Percentiles rank a stretch among this genome's conserved stretches.
These are phyloP conservation scores for Epicoccum sorghinum DNA, from an alignment of 2,329 filamentous ascomycete species.

Conservation along the genomic window DNA sequence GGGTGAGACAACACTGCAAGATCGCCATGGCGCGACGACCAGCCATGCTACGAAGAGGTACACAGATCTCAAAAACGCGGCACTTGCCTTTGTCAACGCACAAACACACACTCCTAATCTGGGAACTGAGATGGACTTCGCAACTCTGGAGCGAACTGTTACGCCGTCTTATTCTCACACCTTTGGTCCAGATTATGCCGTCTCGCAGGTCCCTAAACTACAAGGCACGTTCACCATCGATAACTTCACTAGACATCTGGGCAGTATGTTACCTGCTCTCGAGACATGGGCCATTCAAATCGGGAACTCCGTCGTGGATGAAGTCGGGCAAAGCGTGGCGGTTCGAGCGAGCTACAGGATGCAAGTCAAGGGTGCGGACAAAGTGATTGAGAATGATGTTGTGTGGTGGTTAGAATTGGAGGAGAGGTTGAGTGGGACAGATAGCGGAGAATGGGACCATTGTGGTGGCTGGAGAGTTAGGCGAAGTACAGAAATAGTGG, in stretches of 20 bases:
- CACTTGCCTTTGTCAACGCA: conserved; percentile 1
- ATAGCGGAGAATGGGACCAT: background rate
- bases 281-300: conserved; percentile 30
- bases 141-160: background rate
- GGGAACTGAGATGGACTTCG: background rate
- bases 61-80: background rate
- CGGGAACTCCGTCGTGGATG: conserved; percentile 35
- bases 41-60: background rate
- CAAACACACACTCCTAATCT: background rate
- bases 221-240: conserved; percentile 1
- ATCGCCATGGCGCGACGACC: background rate
- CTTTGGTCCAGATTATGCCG: background rate
- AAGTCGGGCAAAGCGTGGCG: conserved; percentile 22
- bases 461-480: conserved; percentile 21
- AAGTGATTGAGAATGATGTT: conserved; percentile 39
- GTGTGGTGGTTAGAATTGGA: conserved; percentile 42
- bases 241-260: background rate
- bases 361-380: conserved; percentile 19
- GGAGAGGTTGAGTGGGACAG: background rate
- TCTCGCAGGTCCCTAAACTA: background rate
- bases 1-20: conserved; percentile 1
- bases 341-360: conserved; percentile 35
- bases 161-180: background rate
- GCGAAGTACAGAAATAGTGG: conserved; percentile 41
- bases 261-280: background rate